Evolutionary conservation across 2,329 filamentous ascomycete genomes (phyloP), one percentile per base, ranked within the genome.

Genomic region (Ophiostoma quercus): DNA sequence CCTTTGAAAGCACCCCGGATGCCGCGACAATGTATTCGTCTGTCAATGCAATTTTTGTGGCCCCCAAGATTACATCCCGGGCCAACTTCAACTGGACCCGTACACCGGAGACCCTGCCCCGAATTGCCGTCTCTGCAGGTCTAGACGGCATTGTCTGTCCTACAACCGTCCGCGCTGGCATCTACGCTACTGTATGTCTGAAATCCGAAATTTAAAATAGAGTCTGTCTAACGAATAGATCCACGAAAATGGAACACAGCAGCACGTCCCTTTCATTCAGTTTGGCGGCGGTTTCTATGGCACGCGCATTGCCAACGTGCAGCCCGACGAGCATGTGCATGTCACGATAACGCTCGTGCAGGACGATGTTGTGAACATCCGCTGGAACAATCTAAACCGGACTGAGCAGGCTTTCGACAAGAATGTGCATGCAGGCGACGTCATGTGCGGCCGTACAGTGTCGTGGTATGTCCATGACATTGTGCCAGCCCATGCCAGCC

Each of bases 381-480:
- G 51, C n/a, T 57, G 51, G n/a, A 57, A 25, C 51, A 57, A 57
- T 8, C n/a, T 57, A 8, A 57, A 57, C n/a, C 22, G 22, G 1
- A 72, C 69, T 8, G 37, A 60, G 12, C n/a, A 70, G 32, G 51
- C 63, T 12, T 69, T 73, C 32, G 51, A 71, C 65, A 67, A 69
- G 12, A 41, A 66, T 29, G 37, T 71, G 19, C 39, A 51, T 43
- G 69, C 51, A 16, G 51, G 51, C n/a, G 51, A 70, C 6, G 34
- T 14, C 69, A 67, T 72, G 60, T 70, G 71, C 71, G 71, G 71
- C 63, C 63, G 54, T 43, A 68, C 71, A 2, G 71, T 71, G 29
- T 70, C 71, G 16, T 72, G 71, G 70, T 66, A 70, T 39, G 71
- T 72, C 67, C 70, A 72, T 43, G 71, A 72, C 63, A 29, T 72